Evolutionary conservation across 2,329 filamentous ascomycete species (phyloP), one percentile per base, ranked within the genome.

Genomic region (Aquanectria penicillioides): DNA sequence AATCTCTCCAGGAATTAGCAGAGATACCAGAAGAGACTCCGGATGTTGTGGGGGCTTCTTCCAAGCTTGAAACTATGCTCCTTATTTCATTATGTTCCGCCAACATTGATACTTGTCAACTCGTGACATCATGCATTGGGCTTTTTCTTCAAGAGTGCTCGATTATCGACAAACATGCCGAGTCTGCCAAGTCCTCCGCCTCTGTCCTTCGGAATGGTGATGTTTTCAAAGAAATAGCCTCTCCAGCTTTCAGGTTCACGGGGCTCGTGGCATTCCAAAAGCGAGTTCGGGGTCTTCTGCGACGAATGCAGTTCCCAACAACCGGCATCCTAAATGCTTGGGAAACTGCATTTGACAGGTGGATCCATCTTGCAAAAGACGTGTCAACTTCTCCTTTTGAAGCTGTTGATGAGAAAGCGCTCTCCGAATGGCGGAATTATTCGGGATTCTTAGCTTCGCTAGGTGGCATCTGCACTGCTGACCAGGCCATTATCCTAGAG

Each of bases 241-340:
- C 87, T 1, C 84, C 82, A 36, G 83, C 81, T 1, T 90, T 90
- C 67, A 81, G 86, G 23, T 88, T 90, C 66, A 90, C 88, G 7
- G 88, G 88, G 1, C 74, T 89, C 7, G 88, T 90, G 10, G 88
- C 88, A 2, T 91, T 91, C 67, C 88, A 91, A 64, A 90, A 89
- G 68, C 81, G 88, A 34, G 80, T 88, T 26, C 82, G 88, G 38
- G 80, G 81, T 11, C 78, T 90, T 26, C 71, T 90, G 18, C 79
- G 86, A 20, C 82, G 82, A 43, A 84, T 90, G 77, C 81, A 85
- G 44, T 83, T 83, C 62, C 88, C 88, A 17, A 88, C 86, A 10
- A 77, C 79, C n/a, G 87, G 87, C n/a, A 89, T 91, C 49, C 74
- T 91, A 23, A 82, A 83, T 54, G 87, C 88, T 3, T 91, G 88